Conservation (phyloP, 768 basidiomycete species). For the Lentinus tigrinus region DNA sequence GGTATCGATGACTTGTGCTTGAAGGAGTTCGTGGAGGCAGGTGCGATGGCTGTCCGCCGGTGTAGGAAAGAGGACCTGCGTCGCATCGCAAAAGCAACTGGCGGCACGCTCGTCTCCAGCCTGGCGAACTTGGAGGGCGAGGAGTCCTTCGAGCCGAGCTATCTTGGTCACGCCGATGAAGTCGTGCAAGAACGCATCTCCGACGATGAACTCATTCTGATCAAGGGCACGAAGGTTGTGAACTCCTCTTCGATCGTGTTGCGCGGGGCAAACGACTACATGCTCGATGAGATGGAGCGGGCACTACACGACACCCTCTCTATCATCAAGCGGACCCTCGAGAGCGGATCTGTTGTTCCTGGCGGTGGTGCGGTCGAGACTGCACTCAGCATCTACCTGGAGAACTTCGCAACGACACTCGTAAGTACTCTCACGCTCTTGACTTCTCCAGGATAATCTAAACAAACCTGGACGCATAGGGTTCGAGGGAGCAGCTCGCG, state of each 20-base stretch:
- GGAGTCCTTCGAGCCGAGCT: constrained; percentile 92
- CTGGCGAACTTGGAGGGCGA: constrained; percentile 97
- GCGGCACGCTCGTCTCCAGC: constrained; percentile 88
- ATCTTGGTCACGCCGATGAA: constrained; percentile 91
- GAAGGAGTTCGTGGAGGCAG: constrained; percentile 98
- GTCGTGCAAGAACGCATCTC: constrained; percentile 96
- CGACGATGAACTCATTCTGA: constrained; percentile 96
- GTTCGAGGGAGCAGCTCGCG: constrained; percentile 95
- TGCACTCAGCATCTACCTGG: constrained; percentile 93
- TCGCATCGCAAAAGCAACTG: constrained; percentile 95
- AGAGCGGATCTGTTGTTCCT: constrained; percentile 93
- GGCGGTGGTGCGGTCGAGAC: constrained; percentile 98
- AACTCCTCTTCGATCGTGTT: constrained; percentile 90
- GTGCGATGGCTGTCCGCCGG: constrained; percentile 96
- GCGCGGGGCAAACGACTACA: constrained; percentile 97
- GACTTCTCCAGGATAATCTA: neutral
- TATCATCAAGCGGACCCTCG: constrained; percentile 94
- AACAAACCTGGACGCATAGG: constrained; percentile 45
- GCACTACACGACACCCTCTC: constrained; percentile 93
- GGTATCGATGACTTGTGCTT: constrained; percentile 98
- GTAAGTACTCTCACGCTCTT: constrained; percentile 45
- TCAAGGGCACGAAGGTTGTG: constrained; percentile 98
- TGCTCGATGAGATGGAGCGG: constrained; percentile 99
- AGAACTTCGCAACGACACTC: constrained; percentile 97
- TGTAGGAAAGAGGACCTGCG: constrained; percentile 98